Base-by-base conservation (phyloP, 805 yeast species). In the Phaffomyces thermotolerans region DNA sequence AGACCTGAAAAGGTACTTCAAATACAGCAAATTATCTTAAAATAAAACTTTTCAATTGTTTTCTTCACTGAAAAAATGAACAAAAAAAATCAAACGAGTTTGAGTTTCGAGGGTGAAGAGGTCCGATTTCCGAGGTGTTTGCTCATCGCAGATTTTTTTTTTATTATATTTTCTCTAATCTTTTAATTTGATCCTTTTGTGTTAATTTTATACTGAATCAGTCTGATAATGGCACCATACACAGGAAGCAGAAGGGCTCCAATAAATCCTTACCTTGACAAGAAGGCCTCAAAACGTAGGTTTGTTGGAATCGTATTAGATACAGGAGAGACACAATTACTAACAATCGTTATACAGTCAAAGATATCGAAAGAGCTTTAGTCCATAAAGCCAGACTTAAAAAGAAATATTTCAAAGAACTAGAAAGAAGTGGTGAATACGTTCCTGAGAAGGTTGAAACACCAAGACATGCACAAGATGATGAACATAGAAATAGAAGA, bases 351-450 rank as follows among this genome's bases (percentile, higher is more conserved):
- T 18, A 14, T 12, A 54, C 55, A 57, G 69, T 67, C 15, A 73
- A 76, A 43, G 96, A 88, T 47, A 90, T 90, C 55, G 81, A 83
- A 54, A 76, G 73, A 56, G 82, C 93, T 12, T 72, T 90, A 51
- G 74, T 77, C 0, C 95, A 88, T 57, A 76, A 88, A 48, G 86
- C 96, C 13, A 74, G 93, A 54, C 73, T 90, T 51, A 78, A 87
- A 67, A 85, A 81, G 62, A 79, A 77, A 40, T 90, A 90, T 58
- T 80, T 86, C 69, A 88, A 89, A 60, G 68, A 87, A 42, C 61
- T 88, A 34, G 84, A 85, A 49, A 74, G 77, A 41, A 89, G 85
- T 52, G 95, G 90, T 1, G 73, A 73, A 40, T 51, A 64, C 5
- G 68, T 73, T 10, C 81, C 83, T 3, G 75, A 69, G 34, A 68